Evolutionary conservation across 495 filamentous ascomycete genomes (phyloP), one percentile per base, ranked within the genome.

Genomic region (Saxophila tyrrhenica): DNA sequence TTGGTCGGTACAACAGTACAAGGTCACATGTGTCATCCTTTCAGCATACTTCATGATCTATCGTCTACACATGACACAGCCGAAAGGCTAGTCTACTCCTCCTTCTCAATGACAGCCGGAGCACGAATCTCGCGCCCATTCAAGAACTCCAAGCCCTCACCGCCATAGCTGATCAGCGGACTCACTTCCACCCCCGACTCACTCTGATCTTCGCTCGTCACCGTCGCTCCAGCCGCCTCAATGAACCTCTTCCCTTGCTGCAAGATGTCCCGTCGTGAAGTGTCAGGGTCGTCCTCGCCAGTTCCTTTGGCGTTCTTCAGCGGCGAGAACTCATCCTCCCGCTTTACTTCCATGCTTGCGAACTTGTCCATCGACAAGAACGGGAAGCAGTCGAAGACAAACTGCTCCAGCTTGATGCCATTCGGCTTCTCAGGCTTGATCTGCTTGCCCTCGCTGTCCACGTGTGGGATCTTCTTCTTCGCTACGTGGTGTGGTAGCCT

Each of bases 371-470:
- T 75, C 25, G 86, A 76, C 15, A 92, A 77, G 77, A 87, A 75
- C 45, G 94, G 91, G 77, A 99, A 99, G 62, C 92, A 88, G 69
- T 99, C 92, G 70, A 99, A 99, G 50, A 99, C 89, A 60, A 97
- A 99, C 69, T 96, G 94, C 75, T 99, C 92, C 48, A 99, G 78
- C 74, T 99, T 99, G 76, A 99, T 87, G 48, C 92, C 92, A 65
- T 99, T 99, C 23, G 92, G 87, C 73, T 89, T 92, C 63, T 83
- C 78, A 0, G 92, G 91, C 75, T 95, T 94, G 66, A 94, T 74
- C 2, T 75, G 75, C 63, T 86, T 82, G 55, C 88, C 92, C 19
- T 73, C 84, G 63, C 84, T 77, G 64, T 96, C 77, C 22, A 60
- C 77, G 69, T 82, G 85, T 9, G 90, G 88, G 56, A 99, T 99